These are phyloP conservation scores for Stellera chamaejasme DNA, from an alignment of 345 rosid species.

Conservation along the genomic window DNA sequence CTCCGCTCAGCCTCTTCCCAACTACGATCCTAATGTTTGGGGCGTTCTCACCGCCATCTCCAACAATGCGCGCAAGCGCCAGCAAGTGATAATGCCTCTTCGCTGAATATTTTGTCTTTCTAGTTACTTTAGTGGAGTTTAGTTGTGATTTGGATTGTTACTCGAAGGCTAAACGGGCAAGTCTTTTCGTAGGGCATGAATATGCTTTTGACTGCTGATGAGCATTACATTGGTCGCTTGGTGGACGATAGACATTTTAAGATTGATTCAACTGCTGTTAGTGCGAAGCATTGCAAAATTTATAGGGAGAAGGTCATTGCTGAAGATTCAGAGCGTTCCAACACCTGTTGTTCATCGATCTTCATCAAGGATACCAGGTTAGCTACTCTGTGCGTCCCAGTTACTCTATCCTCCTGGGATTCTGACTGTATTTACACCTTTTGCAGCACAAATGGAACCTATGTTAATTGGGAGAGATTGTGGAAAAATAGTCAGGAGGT, in stretches of 20 bases:
- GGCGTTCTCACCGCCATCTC: conserved; percentile 92
- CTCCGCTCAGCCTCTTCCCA: conserved; percentile 62
- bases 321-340: conserved; percentile 22
- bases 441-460: conserved; percentile 84
- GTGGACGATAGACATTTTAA: conserved; percentile 52
- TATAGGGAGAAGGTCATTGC: conserved; percentile 31
- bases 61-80: conserved; percentile 65
- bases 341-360: conserved; percentile 27
- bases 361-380: conserved; percentile 83
- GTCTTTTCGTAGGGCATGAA: conserved; percentile 52
- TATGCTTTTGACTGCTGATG: conserved; percentile 59
- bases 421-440: conserved; percentile 1
- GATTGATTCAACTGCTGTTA: conserved; percentile 61
- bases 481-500: conserved; percentile 51
- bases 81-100: conserved; percentile 36
- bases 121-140: background rate
- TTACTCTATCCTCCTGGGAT: background rate
- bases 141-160: background rate
- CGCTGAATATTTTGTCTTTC: background rate
- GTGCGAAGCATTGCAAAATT: conserved; percentile 80
- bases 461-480: conserved; percentile 72
- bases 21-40: conserved; percentile 68
- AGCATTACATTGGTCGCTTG: conserved; percentile 66
- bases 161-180: conserved; percentile 9
- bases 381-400: background rate